These are phyloP conservation scores for Pseudogymnoascus sp. DNA, from an alignment of 2,329 filamentous ascomycete species.

Conservation along the genomic window DNA sequence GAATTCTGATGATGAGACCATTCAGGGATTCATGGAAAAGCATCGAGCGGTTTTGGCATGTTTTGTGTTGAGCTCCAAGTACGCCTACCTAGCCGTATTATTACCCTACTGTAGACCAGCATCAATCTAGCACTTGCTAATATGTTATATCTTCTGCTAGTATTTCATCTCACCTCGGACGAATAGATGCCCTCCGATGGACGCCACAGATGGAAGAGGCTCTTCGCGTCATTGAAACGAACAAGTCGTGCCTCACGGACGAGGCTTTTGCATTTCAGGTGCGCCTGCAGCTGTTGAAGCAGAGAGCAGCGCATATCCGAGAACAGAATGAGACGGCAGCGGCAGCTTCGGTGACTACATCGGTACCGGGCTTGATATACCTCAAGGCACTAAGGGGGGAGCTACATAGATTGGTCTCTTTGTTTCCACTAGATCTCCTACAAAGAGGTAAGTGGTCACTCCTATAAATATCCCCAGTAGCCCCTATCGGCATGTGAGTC, in stretches of 20 bases:
- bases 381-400: conserved; percentile 27
- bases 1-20: conserved; percentile 8
- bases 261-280: conserved; percentile 37
- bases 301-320: conserved; percentile 25
- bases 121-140: conserved; percentile 16
- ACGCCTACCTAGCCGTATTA: conserved; percentile 15
- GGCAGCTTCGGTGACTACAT: not conserved
- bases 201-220: conserved; percentile 51
- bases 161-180: conserved; percentile 35
- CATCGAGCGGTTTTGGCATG: conserved; percentile 40
- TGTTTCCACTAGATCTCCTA: conserved; percentile 21
- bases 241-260: conserved; percentile 42
- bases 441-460: conserved; percentile 19
- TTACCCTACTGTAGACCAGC: conserved; percentile 5
- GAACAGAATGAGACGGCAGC: conserved; percentile 23
- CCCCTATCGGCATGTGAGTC: not conserved
- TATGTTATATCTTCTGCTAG: conserved; percentile 17
- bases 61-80: conserved; percentile 37
- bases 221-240: conserved; percentile 37
- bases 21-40: conserved; percentile 35
- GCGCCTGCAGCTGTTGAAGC: conserved; percentile 26
- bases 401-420: conserved; percentile 27
- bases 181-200: conserved; percentile 47
- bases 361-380: conserved; percentile 22
- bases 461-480: not conserved